A percentile compares a stretch with the other conserved stretches of the same genome.
These are phyloP conservation scores for Pleurostoma richardsiae DNA, from an alignment of 2,329 filamentous ascomycete genomes.

Conservation along the genomic window DNA sequence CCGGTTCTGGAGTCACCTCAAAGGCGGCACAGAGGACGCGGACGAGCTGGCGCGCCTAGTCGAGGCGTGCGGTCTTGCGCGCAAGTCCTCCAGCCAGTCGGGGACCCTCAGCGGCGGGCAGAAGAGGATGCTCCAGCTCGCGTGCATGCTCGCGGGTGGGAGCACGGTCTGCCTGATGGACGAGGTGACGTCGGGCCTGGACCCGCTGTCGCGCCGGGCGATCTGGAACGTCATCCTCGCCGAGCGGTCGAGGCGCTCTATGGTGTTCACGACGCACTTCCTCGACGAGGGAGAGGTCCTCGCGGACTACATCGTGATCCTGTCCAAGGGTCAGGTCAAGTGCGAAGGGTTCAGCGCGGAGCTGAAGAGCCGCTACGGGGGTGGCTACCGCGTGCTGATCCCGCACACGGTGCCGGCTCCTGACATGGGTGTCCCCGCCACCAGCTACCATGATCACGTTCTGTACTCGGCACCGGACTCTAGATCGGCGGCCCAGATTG, in stretches of 20 bases:
- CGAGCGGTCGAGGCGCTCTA: slow-evolving; percentile 56
- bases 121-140: slow-evolving; percentile 65
- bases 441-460: slow-evolving; percentile 50
- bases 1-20: slow-evolving; percentile 57
- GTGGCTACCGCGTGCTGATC: slow-evolving; percentile 56
- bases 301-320: slow-evolving; percentile 61
- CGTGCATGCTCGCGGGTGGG: slow-evolving; percentile 67
- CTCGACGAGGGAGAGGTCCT: slow-evolving; percentile 66
- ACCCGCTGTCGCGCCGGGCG: slow-evolving; percentile 60
- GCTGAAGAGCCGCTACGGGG: slow-evolving; percentile 57
- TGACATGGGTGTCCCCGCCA: slow-evolving; percentile 28
- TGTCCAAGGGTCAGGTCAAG: slow-evolving; percentile 58
- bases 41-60: slow-evolving; percentile 46
- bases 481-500: slow-evolving; percentile 15
- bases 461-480: slow-evolving; percentile 46
- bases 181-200: slow-evolving; percentile 64
- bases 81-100: slow-evolving; percentile 50
- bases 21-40: slow-evolving; percentile 37
- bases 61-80: slow-evolving; percentile 52
- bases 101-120: slow-evolving; percentile 62
- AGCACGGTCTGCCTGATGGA: slow-evolving; percentile 64
- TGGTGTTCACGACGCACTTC: slow-evolving; percentile 66
- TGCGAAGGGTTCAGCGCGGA: slow-evolving; percentile 59
- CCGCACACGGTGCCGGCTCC: slow-evolving; percentile 9
- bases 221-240: slow-evolving; percentile 67